phyloP scores from a whole-genome alignment of 2,329 filamentous ascomycete species.

The Aspergillaceae sp. region DNA sequence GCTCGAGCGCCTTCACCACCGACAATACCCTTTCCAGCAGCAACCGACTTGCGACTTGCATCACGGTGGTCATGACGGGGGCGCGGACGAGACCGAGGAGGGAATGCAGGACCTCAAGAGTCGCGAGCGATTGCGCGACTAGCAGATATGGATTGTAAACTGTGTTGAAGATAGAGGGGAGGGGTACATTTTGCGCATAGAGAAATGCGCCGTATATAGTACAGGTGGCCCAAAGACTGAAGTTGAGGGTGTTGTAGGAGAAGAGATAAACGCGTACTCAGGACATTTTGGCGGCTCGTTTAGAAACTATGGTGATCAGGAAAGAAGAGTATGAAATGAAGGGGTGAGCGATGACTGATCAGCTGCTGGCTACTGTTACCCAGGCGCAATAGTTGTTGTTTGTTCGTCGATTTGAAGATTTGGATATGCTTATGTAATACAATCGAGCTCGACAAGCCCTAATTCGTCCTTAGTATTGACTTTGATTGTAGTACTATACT shows the following conservation, averaged over 20 bases:
- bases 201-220: conserved; percentile 55
- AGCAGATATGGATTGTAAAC: conserved; percentile 32
- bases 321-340: too few relatives aligned
- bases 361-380: too few relatives aligned
- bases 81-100: conserved; percentile 73
- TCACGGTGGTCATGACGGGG: conserved; percentile 71
- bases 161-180: conserved; percentile 39
- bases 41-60: conserved; percentile 83
- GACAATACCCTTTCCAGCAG: conserved; percentile 48
- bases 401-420: too few relatives aligned
- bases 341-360: too few relatives aligned
- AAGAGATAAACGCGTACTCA: conserved; percentile 58
- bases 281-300: too few relatives aligned
- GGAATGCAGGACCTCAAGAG: conserved; percentile 76
- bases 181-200: conserved; percentile 35
- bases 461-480: too few relatives aligned
- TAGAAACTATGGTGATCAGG: too few relatives aligned
- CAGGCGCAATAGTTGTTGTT: too few relatives aligned
- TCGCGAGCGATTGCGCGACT: conserved; percentile 73
- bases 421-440: too few relatives aligned
- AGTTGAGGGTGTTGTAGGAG: conserved; percentile 73
- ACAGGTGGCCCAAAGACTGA: conserved; percentile 69
- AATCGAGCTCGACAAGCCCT: too few relatives aligned
- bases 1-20: conserved; percentile 48
- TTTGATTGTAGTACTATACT: too few relatives aligned